phyloP scores from a whole-genome alignment of 1,284 basidiomycete species.

The Serendipita sp. region DNA sequence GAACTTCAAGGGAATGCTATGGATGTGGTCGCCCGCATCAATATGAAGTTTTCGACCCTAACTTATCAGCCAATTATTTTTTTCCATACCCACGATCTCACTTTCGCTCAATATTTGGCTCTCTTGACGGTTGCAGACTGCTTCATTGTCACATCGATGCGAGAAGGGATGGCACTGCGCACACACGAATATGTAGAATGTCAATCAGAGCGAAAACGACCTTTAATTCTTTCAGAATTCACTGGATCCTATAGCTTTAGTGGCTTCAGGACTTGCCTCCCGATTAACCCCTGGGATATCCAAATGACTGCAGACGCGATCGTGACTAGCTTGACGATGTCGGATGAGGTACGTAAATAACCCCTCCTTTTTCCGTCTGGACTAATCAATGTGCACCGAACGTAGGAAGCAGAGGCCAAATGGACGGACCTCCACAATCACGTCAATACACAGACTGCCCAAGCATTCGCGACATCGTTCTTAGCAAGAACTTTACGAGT shows the following conservation, averaged over 20 bases:
- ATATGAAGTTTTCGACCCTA: constrained; percentile 65
- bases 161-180: constrained; percentile 76
- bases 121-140: constrained; percentile 64
- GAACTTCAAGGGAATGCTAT: constrained; percentile 61
- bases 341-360: constrained; percentile 27
- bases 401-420: constrained; percentile 43
- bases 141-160: constrained; percentile 71
- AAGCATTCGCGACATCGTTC: constrained; percentile 71
- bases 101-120: constrained; percentile 75
- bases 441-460: constrained; percentile 77
- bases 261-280: constrained; percentile 74
- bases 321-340: constrained; percentile 44
- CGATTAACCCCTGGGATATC: constrained; percentile 73
- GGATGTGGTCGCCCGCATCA: constrained; percentile 68
- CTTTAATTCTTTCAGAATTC: constrained; percentile 61
- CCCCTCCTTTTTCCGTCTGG: too few relatives aligned
- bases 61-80: constrained; percentile 84
- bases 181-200: constrained; percentile 49
- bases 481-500: constrained; percentile 57
- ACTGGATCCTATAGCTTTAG: constrained; percentile 76
- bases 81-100: constrained; percentile 74
- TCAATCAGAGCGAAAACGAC: constrained; percentile 53
- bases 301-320: constrained; percentile 65
- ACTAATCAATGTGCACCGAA: too few relatives aligned
- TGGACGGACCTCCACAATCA: constrained; percentile 81